These are phyloP conservation scores for Earliella scabrosa DNA, from an alignment of 1,284 basidiomycete genomes.

Conservation along the genomic window DNA sequence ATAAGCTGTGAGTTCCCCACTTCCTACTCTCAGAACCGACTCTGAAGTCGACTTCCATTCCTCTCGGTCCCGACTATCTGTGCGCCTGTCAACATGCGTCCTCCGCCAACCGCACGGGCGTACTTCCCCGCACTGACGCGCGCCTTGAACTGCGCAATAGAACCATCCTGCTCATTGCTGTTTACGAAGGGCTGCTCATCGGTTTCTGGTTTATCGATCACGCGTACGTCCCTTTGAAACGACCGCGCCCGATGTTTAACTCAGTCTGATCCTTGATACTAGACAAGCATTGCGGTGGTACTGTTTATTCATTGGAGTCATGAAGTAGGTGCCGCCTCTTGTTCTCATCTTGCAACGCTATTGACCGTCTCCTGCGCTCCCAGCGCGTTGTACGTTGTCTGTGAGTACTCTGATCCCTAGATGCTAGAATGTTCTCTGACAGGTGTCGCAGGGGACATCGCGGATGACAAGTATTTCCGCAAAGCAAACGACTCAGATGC, in stretches of 20 bases:
- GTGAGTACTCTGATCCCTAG: conserved; percentile 44
- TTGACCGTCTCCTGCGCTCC: no score
- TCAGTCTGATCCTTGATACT: conserved; percentile 14
- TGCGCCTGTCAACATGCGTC: conserved; percentile 5
- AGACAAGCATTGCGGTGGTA: conserved; percentile 78
- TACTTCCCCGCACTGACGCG: no score
- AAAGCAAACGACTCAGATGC: conserved; percentile 85
- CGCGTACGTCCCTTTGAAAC: conserved; percentile 60
- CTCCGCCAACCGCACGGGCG: no score
- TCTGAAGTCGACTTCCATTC: not conserved
- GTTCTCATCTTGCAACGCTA: conserved; percentile 1
- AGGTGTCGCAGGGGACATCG: conserved; percentile 69
- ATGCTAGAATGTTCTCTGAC: not conserved
- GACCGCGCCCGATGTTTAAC: not conserved
- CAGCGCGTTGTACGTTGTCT: conserved; percentile 78
- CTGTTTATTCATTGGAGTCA: conserved; percentile 79
- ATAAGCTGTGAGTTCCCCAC: conserved; percentile 67
- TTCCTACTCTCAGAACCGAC: not conserved
- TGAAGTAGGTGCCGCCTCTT: conserved; percentile 84
- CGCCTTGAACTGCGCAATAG: conserved; percentile 40
- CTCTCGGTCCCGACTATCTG: not conserved
- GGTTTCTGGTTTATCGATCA: conserved; percentile 88
- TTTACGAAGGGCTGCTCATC: conserved; percentile 77
- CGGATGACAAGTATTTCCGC: conserved; percentile 85
- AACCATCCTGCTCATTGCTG: conserved; percentile 74